Base-by-base conservation (phyloP, 1,284 basidiomycete genomes). In the Puccinia triticina region DNA sequence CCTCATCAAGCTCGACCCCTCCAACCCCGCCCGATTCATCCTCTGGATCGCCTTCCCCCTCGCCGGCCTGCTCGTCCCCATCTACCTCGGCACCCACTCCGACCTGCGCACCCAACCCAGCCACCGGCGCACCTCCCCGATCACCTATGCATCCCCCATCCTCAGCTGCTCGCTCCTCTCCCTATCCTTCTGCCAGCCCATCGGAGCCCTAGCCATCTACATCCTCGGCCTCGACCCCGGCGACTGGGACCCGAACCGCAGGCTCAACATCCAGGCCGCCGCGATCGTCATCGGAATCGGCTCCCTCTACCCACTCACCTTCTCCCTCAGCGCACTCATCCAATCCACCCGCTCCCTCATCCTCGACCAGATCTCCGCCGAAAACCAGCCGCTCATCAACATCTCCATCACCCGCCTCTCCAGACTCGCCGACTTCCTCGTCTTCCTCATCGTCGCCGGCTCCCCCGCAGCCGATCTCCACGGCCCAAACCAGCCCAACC, bases 171-270 rank as follows among this genome's bases (percentile, higher is more conserved):
- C 78, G 11, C 37, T 80, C 3, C 43, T 80, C 14, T 59, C 78
- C 1, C 43, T 80, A 26, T 71, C 78, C 18, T 73, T 80, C 40
- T 80, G 48, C 46, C 69, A 61, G 23, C 78, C 78, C 16, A 37
- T 80, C 14, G 78, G 29, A 23, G 1, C 53, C 3, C 4, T 64
- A 18, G 2, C 72, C 64, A 72, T 46, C 37, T 71, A 57, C 53
- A 21, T 80, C 32, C 29, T 80, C 40, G 29, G 53, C 14, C 29
- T 69, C 10, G 78, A 80, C 61, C 78, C 43, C 18, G 67, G 53
- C 16, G 78, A 80, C 43, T 80, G 78, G 78, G 78, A 80, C 48
- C 78, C 78, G 0, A 32, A 80, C 2, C 46, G 55, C 4, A 14
- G 32, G 21, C 26, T 61, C 29, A 10, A 72, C 57, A 43, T 73